A percentile compares a stretch with the other conserved stretches of the same genome.
phyloP scores from a whole-genome alignment of 345 rosid species.

The Eutrema yunnanense region DNA sequence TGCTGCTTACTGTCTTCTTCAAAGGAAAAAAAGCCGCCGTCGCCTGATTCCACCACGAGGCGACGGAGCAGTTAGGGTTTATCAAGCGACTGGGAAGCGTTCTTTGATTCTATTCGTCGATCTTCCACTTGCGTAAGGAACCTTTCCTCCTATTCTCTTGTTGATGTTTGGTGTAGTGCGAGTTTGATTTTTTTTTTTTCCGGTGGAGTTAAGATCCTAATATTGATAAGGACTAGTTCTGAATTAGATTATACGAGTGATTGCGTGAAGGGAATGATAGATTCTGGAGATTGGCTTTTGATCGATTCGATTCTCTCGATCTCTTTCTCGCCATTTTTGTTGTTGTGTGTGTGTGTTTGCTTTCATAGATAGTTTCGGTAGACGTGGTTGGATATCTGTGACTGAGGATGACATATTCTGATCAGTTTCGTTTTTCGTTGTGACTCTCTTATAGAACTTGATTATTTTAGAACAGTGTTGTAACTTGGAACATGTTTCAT shows the following conservation, averaged over 20 bases:
- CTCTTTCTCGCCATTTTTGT: background rate
- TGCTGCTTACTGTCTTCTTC: constrained; percentile 5
- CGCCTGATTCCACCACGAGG: constrained; percentile 28
- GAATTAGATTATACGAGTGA: background rate
- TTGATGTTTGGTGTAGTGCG: background rate
- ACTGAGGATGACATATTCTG: background rate
- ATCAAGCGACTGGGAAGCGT: background rate
- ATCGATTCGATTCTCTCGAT: constrained; percentile 12
- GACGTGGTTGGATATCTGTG: background rate
- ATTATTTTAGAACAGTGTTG: background rate
- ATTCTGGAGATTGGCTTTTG: background rate
- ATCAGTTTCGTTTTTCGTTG: background rate
- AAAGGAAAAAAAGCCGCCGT: constrained; percentile 13
- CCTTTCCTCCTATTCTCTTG: background rate
- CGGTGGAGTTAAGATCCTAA: background rate
- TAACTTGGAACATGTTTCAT: background rate
- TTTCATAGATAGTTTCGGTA: background rate
- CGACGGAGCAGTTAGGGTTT: constrained; percentile 23
- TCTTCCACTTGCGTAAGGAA: constrained; percentile 21
- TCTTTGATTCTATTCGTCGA: background rate
- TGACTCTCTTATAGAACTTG: background rate
- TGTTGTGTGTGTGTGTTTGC: background rate
- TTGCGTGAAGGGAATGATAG: background rate
- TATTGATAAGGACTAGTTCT: background rate
- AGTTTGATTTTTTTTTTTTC: background rate